These are phyloP conservation scores for Candida tibetensis DNA, from an alignment of 805 yeast species.

Conservation along the genomic window DNA sequence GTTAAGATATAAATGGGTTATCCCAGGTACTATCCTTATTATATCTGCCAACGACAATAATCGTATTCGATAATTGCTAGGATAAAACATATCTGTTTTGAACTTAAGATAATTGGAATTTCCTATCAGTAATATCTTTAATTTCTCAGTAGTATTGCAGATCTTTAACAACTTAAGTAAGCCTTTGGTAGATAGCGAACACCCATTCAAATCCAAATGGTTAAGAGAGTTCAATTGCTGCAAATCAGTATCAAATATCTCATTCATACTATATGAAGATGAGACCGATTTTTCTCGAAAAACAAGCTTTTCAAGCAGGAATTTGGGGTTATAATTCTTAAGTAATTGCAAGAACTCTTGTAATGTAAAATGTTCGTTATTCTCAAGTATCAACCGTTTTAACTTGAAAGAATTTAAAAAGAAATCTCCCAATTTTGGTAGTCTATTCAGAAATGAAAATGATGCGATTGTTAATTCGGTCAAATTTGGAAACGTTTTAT, in stretches of 20 bases:
- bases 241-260: slow-evolving; percentile 23
- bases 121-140: slow-evolving; percentile 10
- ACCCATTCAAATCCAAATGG: slow-evolving; percentile 27
- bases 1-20: slow-evolving; percentile 25
- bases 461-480: slow-evolving; percentile 27
- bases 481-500: slow-evolving; percentile 20
- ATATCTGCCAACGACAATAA: slow-evolving; percentile 17
- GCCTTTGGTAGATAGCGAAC: slow-evolving; percentile 12
- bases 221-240: slow-evolving; percentile 20
- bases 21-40: slow-evolving; percentile 15
- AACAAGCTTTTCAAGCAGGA: slow-evolving; percentile 22
- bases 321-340: slow-evolving; percentile 26
- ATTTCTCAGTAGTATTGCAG: slow-evolving; percentile 1
- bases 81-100: slow-evolving; percentile 12
- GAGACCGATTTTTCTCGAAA: slow-evolving; percentile 29
- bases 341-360: slow-evolving; percentile 27
- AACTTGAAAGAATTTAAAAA: slow-evolving; percentile 17
- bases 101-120: slow-evolving; percentile 12
- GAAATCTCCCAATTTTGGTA: slow-evolving; percentile 28
- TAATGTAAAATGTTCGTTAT: slow-evolving; percentile 29
- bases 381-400: slow-evolving; percentile 29
- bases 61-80: not conserved
- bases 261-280: slow-evolving; percentile 23
- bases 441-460: slow-evolving; percentile 28
- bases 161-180: slow-evolving; percentile 11